Evolutionary conservation across 192 early-diverging fungal genomes (phyloP).

Genomic region (Dispira parvispora): DNA sequence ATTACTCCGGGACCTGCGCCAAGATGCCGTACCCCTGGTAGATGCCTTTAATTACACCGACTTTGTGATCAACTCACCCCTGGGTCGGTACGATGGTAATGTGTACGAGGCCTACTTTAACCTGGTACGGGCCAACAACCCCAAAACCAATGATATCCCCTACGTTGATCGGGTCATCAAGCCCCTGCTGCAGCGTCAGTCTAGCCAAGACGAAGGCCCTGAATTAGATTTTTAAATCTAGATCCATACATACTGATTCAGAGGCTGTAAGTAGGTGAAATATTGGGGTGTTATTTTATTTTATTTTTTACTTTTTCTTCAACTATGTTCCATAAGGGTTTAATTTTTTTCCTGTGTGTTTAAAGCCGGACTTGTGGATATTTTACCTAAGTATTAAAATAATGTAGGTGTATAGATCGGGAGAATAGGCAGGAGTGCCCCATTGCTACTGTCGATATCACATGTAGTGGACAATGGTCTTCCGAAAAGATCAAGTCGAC

Average conservation of each 20-base stretch:
- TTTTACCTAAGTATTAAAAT: too few species aligned
- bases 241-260: background rate
- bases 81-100: conserved; percentile 74
- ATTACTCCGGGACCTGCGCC: conserved; percentile 51
- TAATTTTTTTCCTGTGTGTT: too few species aligned
- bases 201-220: conserved; percentile 31
- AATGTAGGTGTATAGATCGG: too few species aligned
- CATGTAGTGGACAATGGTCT: too few species aligned
- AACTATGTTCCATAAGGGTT: too few species aligned
- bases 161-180: conserved; percentile 69
- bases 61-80: conserved; percentile 75
- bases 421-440: too few species aligned
- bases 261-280: too few species aligned
- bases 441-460: too few species aligned
- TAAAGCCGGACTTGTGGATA: too few species aligned
- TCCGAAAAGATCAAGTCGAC: too few species aligned
- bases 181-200: conserved; percentile 49
- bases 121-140: conserved; percentile 60
- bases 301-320: conserved; percentile 2
- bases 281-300: background rate
- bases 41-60: conserved; percentile 82
- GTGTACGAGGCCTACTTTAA: conserved; percentile 78
- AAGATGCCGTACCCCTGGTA: conserved; percentile 65
- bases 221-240: conserved; percentile 54
- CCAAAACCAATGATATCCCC: conserved; percentile 38